phyloP scores from a whole-genome alignment of 192 early-diverging fungal genomes.

The Gamsiella multidivaricata region DNA sequence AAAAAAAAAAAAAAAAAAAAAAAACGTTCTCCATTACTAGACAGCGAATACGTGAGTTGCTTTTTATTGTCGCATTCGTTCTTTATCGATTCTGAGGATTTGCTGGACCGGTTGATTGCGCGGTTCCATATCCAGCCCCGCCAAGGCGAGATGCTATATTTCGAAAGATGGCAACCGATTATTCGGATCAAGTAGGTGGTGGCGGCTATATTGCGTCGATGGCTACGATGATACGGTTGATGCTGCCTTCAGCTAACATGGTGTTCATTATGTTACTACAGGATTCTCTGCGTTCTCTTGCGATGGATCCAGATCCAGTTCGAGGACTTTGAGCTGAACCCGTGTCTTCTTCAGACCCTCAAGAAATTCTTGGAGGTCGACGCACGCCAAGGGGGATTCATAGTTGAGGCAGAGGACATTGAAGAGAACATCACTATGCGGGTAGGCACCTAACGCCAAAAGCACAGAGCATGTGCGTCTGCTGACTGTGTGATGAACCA shows the following conservation, averaged over 20 bases:
- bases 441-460: constrained; percentile 3
- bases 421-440: constrained; percentile 32
- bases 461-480: background rate
- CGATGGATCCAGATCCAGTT: constrained; percentile 73
- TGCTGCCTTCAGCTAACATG: too few species aligned
- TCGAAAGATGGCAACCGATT: constrained; percentile 56
- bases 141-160: constrained; percentile 55
- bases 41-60: constrained; percentile 74
- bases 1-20: too few species aligned
- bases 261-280: constrained; percentile 30
- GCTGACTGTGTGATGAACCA: background rate
- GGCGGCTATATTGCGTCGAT: too few species aligned
- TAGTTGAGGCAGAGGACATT: constrained; percentile 55
- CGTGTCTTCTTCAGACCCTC: constrained; percentile 53
- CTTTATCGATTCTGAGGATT: constrained; percentile 66
- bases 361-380: constrained; percentile 62
- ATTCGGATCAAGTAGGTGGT: constrained; percentile 66
- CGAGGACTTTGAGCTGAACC: constrained; percentile 66
- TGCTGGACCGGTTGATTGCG: constrained; percentile 67
- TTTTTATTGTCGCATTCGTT: constrained; percentile 69
- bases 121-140: constrained; percentile 67
- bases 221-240: too few species aligned
- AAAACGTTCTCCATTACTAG: too few species aligned
- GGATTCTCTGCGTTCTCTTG: constrained; percentile 67
- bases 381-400: constrained; percentile 55